phyloP scores from a whole-genome alignment of 768 basidiomycete species.

The Leccinellum albellum region DNA sequence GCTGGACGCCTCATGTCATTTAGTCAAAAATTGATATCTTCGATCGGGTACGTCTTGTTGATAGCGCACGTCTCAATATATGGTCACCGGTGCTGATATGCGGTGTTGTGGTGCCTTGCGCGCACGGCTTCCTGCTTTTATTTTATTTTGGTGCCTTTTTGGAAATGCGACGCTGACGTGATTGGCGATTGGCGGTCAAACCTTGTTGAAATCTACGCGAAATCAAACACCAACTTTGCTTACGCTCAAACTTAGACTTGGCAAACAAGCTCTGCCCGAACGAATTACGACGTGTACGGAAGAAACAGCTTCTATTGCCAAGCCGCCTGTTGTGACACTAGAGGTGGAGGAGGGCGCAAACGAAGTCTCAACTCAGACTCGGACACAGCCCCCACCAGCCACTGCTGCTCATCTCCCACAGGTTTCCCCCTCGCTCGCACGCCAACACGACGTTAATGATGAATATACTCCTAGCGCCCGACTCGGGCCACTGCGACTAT shows the following conservation, averaged over 20 bases:
- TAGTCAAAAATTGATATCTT: constrained; percentile 42
- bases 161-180: constrained; percentile 22
- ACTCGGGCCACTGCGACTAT: constrained; percentile 38
- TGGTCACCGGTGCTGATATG: constrained; percentile 22
- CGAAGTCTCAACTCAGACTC: neutral
- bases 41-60: constrained; percentile 42
- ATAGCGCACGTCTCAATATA: constrained; percentile 13
- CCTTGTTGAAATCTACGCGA: constrained; percentile 15
- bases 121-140: constrained; percentile 7
- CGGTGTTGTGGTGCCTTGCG: constrained; percentile 21
- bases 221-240: neutral
- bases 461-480: neutral
- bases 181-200: constrained; percentile 22
- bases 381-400: constrained; percentile 6
- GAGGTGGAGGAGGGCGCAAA: constrained; percentile 1
- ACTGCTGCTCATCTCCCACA: neutral
- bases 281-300: neutral
- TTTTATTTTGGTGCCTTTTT: constrained; percentile 13
- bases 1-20: constrained; percentile 49
- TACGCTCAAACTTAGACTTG: constrained; percentile 26
- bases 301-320: neutral
- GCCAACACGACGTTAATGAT: neutral
- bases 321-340: neutral
- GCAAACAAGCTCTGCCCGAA: constrained; percentile 16
- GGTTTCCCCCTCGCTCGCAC: neutral